Evolutionary conservation across 2,329 filamentous ascomycete species (phyloP), one percentile per base, ranked within the genome.

Genomic region (Arthrinium phaeospermum): DNA sequence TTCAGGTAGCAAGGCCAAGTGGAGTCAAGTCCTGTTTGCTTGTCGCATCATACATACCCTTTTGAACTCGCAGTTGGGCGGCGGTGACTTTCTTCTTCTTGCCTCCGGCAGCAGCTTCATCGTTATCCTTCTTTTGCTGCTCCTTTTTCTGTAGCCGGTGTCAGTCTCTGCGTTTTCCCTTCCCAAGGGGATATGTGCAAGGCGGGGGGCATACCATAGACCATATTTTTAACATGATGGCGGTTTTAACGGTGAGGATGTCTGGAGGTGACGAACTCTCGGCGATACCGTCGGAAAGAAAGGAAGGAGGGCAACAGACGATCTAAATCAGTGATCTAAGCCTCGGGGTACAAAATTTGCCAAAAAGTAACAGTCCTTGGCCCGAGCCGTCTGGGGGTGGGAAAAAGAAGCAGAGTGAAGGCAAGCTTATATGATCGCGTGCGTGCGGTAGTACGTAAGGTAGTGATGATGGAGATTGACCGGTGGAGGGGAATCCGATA

Each of bases 81-180:
- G 96, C 94, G 30, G 96, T 98, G 76, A 99, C 95, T 88, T 98
- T 98, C 90, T 98, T 98, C 90, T 98, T 98, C 87, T 95, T 98
- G 71, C 91, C 90, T 22, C 91, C 92, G 0, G 87, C 90, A 64
- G 91, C 88, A 46, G 88, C 90, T 77, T 93, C 92, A 72, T 94
- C 94, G 79, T 95, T 94, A 77, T 95, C 94, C 79, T 94, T 95
- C 85, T 97, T 94, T 85, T 98, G 94, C 88, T 98, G 94, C 88
- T 98, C 94, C 85, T 98, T 96, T 87, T 97, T 95, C 92, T 97
- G 84, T 79, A 84, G 81, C 41, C 51, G 64, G 77, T 47, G 80
- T 80, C 73, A 73, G 71, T 51, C 27, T 46, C 61, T 67, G 68
- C 64, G 64, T 22, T 19, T 41, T 41, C 37, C 53, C 37, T 37